These are phyloP conservation scores for Apiotrichum laibachii DNA, from an alignment of 1,284 basidiomycete genomes.

Conservation along the genomic window DNA sequence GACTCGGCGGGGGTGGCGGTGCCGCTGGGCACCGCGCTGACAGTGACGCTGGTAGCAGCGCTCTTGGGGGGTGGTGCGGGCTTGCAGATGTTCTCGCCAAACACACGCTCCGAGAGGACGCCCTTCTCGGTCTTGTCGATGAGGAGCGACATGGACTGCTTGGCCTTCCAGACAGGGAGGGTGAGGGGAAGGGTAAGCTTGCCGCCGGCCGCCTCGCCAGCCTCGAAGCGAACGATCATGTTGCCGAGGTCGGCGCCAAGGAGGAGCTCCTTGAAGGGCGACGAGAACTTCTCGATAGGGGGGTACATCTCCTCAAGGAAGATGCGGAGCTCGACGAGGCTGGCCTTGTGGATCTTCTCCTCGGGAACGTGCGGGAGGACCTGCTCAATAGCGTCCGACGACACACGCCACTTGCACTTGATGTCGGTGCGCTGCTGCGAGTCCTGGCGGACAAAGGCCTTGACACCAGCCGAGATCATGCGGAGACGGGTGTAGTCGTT, in stretches of 20 bases:
- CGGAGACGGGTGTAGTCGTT: constrained; percentile 85
- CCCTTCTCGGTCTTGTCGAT: constrained; percentile 88
- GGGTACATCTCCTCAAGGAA: constrained; percentile 77
- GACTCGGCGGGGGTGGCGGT: constrained; percentile 6
- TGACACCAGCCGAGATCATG: constrained; percentile 86
- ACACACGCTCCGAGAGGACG: constrained; percentile 45
- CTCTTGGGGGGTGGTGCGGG: constrained; percentile 28
- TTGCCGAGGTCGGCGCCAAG: constrained; percentile 57
- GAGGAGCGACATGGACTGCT: constrained; percentile 79
- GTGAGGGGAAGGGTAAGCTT: constrained; percentile 71
- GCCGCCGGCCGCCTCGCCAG: constrained; percentile 56
- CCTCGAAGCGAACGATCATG: constrained; percentile 66
- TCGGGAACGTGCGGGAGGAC: constrained; percentile 74
- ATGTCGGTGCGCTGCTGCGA: constrained; percentile 51
- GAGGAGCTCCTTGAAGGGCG: constrained; percentile 55
- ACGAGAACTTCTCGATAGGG: constrained; percentile 61
- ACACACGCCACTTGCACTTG: constrained; percentile 61
- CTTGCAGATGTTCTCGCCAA: constrained; percentile 47
- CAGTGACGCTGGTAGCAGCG: background rate
- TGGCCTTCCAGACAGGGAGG: constrained; percentile 88
- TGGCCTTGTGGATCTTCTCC: constrained; percentile 62
- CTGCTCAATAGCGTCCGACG: constrained; percentile 79
- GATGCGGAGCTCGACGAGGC: constrained; percentile 62
- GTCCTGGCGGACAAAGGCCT: constrained; percentile 62
- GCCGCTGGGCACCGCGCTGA: constrained; percentile 3